A percentile compares a stretch with the other conserved stretches of the same genome.
Conservation (phyloP, 2,329 filamentous ascomycete genomes). For the Elsinoe perseae region DNA sequence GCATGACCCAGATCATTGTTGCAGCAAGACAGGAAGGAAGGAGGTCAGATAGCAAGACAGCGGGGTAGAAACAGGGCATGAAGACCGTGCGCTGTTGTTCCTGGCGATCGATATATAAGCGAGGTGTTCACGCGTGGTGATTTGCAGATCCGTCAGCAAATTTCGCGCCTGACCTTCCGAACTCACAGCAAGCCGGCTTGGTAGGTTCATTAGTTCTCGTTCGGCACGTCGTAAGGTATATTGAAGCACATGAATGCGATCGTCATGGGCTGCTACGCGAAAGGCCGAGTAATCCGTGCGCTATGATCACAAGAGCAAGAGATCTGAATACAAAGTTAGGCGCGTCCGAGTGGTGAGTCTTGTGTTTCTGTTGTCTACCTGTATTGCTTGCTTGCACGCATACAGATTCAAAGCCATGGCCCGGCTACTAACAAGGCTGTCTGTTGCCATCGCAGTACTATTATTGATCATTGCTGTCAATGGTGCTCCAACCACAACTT, state of each 20-base stretch:
- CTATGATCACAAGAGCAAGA: neutral
- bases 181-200: neutral
- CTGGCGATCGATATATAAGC: conserved; percentile 3
- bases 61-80: neutral
- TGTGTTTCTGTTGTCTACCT: neutral
- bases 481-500: neutral
- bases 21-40: too few species aligned
- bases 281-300: neutral
- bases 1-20: too few species aligned
- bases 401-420: neutral
- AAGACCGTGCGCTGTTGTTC: neutral
- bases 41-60: too few species aligned
- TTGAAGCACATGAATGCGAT: neutral
- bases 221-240: neutral
- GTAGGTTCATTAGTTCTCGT: neutral
- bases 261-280: neutral
- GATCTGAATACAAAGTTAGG: neutral
- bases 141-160: neutral
- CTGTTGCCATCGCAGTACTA: neutral
- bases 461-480: neutral
- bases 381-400: neutral
- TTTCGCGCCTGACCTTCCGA: neutral
- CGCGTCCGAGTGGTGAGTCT: neutral
- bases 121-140: neutral
- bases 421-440: neutral